phyloP scores from a whole-genome alignment of 2,329 filamentous ascomycete species.

The Penicillium glabrum region DNA sequence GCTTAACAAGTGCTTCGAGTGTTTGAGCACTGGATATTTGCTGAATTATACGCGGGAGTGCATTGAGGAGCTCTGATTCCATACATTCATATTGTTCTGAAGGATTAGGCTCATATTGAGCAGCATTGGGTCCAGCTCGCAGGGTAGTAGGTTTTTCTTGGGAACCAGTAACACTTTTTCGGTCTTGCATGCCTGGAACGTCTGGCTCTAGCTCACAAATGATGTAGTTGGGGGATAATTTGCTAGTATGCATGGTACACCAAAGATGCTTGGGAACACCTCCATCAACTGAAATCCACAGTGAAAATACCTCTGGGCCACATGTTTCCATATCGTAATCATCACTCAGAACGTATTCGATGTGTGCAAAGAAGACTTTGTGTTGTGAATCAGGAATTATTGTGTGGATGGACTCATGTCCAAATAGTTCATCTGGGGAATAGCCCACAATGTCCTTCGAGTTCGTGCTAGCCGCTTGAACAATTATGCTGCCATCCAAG shows the following conservation, averaged over 20 bases:
- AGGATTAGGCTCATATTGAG: background rate
- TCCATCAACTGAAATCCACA: slow-evolving; percentile 63
- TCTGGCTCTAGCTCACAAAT: slow-evolving; percentile 87
- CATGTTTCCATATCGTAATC: slow-evolving; percentile 70
- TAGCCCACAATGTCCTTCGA: slow-evolving; percentile 71
- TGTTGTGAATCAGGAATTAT: slow-evolving; percentile 79
- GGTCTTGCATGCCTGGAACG: background rate
- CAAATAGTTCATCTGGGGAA: slow-evolving; percentile 71
- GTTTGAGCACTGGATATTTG: slow-evolving; percentile 71
- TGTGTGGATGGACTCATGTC: slow-evolving; percentile 70
- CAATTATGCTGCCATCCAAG: slow-evolving; percentile 61
- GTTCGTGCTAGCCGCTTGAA: slow-evolving; percentile 77
- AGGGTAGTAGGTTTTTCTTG: background rate
- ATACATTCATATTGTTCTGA: background rate
- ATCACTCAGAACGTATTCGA: slow-evolving; percentile 80
- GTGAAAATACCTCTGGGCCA: slow-evolving; percentile 79
- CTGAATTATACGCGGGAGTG: slow-evolving; percentile 85
- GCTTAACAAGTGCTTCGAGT: slow-evolving; percentile 71
- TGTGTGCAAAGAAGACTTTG: slow-evolving; percentile 76
- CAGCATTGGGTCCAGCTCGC: background rate
- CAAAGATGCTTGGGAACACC: slow-evolving; percentile 66
- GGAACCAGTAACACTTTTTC: background rate
- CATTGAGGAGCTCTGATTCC: slow-evolving; percentile 71
- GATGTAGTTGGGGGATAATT: slow-evolving; percentile 64
- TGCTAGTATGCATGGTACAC: slow-evolving; percentile 81